These are phyloP conservation scores for Coemansia sp. DNA, from an alignment of 192 early-diverging fungal genomes.

Conservation along the genomic window DNA sequence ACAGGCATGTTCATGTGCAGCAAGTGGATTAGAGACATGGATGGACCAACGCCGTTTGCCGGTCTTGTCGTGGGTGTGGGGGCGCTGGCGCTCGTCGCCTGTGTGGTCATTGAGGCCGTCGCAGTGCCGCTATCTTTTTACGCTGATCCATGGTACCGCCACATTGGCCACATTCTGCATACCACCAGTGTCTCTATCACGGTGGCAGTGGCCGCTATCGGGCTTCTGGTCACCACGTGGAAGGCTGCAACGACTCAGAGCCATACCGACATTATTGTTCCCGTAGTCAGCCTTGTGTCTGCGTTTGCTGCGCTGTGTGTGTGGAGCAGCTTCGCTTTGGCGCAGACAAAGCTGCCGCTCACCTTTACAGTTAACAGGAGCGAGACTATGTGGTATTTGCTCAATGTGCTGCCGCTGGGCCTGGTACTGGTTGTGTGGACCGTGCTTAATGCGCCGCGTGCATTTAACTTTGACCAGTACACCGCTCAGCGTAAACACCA, in stretches of 20 bases:
- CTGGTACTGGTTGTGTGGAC: slow-evolving; percentile 30
- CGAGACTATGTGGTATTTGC: slow-evolving; percentile 35
- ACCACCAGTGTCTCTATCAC: not conserved
- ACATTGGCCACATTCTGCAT: slow-evolving; percentile 17
- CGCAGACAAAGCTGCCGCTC: slow-evolving; percentile 22
- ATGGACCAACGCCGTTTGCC: not conserved
- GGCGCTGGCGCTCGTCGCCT: not conserved
- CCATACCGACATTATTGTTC: not conserved
- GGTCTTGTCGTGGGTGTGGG: not conserved
- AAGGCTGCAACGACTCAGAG: not conserved
- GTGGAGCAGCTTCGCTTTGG: slow-evolving; percentile 31
- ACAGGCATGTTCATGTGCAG: slow-evolving; percentile 7
- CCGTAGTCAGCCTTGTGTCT: not conserved
- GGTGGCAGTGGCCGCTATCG: slow-evolving; percentile 9
- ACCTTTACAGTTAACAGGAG: slow-evolving; percentile 10
- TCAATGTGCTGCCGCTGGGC: slow-evolving; percentile 28
- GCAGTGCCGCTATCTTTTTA: slow-evolving; percentile 16
- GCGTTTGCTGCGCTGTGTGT: slow-evolving; percentile 17
- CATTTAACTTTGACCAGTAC: not conserved
- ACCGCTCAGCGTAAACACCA: not conserved
- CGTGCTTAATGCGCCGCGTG: slow-evolving; percentile 19
- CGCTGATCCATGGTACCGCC: not conserved
- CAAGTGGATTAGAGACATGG: slow-evolving; percentile 17
- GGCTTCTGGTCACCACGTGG: slow-evolving; percentile 20
- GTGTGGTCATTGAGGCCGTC: slow-evolving; percentile 13